phyloP scores from a whole-genome alignment of 2,329 filamentous ascomycete species.

The Samsoniella hepiali region DNA sequence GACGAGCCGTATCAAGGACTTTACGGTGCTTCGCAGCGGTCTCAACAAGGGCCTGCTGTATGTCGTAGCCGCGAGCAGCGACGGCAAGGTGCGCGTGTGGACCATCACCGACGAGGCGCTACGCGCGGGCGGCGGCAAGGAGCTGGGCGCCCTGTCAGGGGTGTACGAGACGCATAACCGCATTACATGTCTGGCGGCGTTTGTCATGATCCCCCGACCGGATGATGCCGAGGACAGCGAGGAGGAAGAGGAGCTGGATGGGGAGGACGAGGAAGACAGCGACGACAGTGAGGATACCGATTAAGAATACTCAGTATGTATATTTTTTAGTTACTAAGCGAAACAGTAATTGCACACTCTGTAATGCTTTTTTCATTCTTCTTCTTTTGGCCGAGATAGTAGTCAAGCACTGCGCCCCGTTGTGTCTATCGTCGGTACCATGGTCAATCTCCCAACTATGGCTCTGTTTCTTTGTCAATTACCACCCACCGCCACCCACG shows the following conservation, averaged over 20 bases:
- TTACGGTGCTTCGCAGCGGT: constrained; percentile 58
- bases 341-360: too few species aligned
- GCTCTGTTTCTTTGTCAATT: too few species aligned
- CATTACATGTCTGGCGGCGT: constrained; percentile 84
- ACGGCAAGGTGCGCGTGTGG: constrained; percentile 83
- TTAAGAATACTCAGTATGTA: background rate
- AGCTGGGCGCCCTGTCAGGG: constrained; percentile 65
- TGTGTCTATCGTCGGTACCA: too few species aligned
- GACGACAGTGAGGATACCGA: constrained; percentile 33
- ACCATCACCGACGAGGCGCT: constrained; percentile 48
- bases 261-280: constrained; percentile 36
- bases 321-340: background rate
- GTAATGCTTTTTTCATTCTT: background rate
- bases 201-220: constrained; percentile 73
- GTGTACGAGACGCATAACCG: constrained; percentile 82
- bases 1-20: constrained; percentile 80
- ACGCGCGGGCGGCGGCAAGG: constrained; percentile 28
- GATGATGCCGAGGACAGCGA: constrained; percentile 60
- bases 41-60: constrained; percentile 43
- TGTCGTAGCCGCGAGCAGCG: constrained; percentile 75
- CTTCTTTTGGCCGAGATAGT: too few species aligned
- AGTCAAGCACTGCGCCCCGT: too few species aligned
- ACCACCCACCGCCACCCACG: too few species aligned
- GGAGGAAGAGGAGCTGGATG: constrained; percentile 40
- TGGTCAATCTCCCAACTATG: too few species aligned